Conservation (phyloP, 192 early-diverging fungal genomes). For the Tieghemiomyces parasiticus region DNA sequence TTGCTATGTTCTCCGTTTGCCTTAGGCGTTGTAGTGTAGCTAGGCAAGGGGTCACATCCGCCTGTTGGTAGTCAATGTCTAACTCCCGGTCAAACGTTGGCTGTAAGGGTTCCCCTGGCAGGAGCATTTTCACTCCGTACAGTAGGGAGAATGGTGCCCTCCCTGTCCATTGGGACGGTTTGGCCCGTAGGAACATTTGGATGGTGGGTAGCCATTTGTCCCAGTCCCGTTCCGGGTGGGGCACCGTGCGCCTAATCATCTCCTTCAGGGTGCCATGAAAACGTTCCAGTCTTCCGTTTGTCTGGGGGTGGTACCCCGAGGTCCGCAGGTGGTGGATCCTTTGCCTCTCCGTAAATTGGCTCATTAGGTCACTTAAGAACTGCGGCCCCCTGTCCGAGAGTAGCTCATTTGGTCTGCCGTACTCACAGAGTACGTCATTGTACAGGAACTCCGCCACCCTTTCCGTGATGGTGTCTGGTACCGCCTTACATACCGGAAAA, state of each 20-base stretch:
- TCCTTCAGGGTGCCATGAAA: slow-evolving; percentile 3
- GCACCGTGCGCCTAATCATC: not conserved
- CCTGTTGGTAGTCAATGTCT: too few relatives aligned
- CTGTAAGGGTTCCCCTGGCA: not conserved
- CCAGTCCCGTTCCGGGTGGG: slow-evolving; percentile 4
- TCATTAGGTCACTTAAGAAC: not conserved
- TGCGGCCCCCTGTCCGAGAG: slow-evolving; percentile 9
- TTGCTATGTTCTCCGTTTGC: not conserved
- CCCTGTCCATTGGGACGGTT: not conserved
- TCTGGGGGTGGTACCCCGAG: slow-evolving; percentile 8
- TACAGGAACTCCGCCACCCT: slow-evolving; percentile 12
- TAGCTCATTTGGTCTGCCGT: slow-evolving; percentile 4
- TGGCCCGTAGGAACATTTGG: not conserved
- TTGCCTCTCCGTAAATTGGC: not conserved
- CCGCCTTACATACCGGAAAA: not conserved
- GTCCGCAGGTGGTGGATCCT: slow-evolving; percentile 1
- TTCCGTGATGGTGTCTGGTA: slow-evolving; percentile 6
- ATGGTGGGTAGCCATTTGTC: not conserved
- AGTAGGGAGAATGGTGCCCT: not conserved
- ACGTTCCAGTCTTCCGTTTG: slow-evolving; percentile 10
- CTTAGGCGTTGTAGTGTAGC: too few relatives aligned
- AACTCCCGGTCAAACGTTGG: not conserved
- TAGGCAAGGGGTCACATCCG: too few relatives aligned
- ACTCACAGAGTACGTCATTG: not conserved
- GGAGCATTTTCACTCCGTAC: not conserved